Percentiles rank a stretch among this genome's conserved stretches.
Evolutionary conservation across 1,284 basidiomycete species (phyloP).

Genomic region (Vanrija humicola): DNA sequence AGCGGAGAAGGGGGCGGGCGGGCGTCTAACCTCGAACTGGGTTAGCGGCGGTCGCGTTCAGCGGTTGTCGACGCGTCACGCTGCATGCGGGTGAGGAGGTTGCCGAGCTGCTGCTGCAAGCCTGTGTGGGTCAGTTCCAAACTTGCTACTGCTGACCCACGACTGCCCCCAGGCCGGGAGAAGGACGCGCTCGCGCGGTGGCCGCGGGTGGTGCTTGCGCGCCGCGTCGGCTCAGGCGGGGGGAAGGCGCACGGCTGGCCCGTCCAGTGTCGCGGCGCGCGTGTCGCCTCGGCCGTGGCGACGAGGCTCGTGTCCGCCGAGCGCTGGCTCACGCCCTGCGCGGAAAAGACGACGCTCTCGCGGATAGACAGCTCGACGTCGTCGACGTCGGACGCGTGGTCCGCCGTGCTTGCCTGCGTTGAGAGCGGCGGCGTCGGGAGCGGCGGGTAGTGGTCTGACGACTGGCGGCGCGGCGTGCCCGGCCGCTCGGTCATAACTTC

Average conservation of each 20-base stretch:
- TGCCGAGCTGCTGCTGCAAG: neutral
- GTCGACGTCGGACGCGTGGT: constrained; percentile 2
- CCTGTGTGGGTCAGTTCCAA: no score
- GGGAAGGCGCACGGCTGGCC: constrained; percentile 16
- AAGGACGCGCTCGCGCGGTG: no score
- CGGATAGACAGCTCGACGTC: constrained; percentile 14
- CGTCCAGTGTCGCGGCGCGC: constrained; percentile 5
- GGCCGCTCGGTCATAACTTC: neutral
- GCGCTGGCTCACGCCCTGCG: constrained; percentile 1
- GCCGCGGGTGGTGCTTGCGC: neutral
- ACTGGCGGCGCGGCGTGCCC: neutral
- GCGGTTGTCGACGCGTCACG: neutral
- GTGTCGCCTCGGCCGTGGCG: constrained; percentile 5
- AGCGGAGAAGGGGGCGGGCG: neutral
- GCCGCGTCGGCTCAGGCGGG: constrained; percentile 1
- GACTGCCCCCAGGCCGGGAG: neutral
- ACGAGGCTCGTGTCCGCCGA: constrained; percentile 11
- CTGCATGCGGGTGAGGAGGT: neutral
- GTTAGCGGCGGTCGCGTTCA: no score
- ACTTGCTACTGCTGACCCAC: neutral
- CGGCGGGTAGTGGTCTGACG: neutral
- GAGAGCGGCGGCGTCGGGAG: constrained; percentile 5
- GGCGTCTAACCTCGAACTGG: no score
- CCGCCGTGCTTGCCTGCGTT: constrained; percentile 1
- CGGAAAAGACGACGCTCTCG: constrained; percentile 23